A percentile compares a stretch with the other conserved stretches of the same genome.
phyloP scores from a whole-genome alignment of 305 asterid species.

The Withania somnifera region DNA sequence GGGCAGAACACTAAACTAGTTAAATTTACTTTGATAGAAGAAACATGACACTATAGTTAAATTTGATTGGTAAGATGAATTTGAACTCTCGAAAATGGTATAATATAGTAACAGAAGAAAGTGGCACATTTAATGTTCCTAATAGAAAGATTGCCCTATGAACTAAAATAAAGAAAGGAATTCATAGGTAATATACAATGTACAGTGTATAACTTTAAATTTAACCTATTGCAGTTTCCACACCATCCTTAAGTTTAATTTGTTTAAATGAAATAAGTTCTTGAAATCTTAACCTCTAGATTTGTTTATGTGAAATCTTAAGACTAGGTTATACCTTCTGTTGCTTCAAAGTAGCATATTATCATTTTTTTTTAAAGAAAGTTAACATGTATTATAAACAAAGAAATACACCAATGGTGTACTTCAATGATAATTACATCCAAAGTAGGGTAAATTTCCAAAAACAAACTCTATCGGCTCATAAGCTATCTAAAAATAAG shows the following conservation, averaged over 20 bases:
- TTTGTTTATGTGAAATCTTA: not conserved
- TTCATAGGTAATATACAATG: too few species aligned
- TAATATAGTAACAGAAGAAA: not conserved
- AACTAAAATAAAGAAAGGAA: not conserved
- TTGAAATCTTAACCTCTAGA: not conserved
- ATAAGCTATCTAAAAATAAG: too few species aligned
- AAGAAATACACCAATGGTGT: too few species aligned
- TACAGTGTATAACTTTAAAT: not conserved
- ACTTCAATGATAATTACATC: too few species aligned
- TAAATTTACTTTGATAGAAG: not conserved
- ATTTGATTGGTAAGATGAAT: not conserved
- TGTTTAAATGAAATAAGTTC: too few species aligned
- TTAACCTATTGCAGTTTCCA: not conserved
- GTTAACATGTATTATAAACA: too few species aligned
- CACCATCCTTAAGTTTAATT: too few species aligned
- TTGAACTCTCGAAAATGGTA: not conserved
- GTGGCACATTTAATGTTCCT: not conserved
- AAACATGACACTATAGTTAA: not conserved
- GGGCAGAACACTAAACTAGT: not conserved
- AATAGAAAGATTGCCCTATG: not conserved
- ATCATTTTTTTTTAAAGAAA: too few species aligned
- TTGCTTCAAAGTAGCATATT: too few species aligned
- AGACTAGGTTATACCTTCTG: not conserved
- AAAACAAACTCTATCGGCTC: too few species aligned
- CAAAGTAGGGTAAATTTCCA: too few species aligned